These are phyloP conservation scores for Fraxinus angustifolia DNA, from an alignment of 305 asterid genomes.

Conservation along the genomic window DNA sequence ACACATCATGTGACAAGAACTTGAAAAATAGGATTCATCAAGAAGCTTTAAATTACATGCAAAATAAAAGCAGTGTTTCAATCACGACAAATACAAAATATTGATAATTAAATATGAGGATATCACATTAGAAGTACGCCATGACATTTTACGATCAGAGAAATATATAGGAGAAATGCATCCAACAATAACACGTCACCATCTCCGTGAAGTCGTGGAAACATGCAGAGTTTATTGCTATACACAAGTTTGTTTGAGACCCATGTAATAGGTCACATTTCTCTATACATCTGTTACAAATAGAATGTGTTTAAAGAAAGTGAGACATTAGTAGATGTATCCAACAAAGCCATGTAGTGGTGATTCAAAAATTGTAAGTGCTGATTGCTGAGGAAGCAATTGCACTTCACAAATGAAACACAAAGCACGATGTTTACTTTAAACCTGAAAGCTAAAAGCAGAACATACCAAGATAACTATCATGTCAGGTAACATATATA, in stretches of 20 bases:
- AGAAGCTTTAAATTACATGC: neutral
- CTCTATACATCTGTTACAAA: neutral
- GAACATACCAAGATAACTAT: neutral
- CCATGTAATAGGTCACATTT: neutral
- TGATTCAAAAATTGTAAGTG: neutral
- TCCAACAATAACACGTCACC: neutral
- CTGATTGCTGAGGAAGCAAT: neutral
- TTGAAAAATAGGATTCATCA: neutral
- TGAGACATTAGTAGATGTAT: neutral
- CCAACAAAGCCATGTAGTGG: neutral
- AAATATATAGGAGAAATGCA: neutral
- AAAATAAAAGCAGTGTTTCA: neutral
- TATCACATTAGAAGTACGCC: neutral
- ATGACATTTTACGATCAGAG: neutral
- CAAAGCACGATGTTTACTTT: neutral
- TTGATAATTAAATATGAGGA: neutral
- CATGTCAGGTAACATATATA: neutral
- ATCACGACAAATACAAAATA: neutral
- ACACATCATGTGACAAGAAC: neutral
- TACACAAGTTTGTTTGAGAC: neutral
- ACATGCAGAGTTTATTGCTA: neutral
- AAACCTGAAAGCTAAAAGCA: neutral
- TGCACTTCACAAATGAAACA: neutral
- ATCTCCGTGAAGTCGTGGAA: neutral
- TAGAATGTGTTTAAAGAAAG: neutral